These are phyloP conservation scores for Penicillium digitatum DNA, from an alignment of 2,329 filamentous ascomycete species.

Conservation along the genomic window DNA sequence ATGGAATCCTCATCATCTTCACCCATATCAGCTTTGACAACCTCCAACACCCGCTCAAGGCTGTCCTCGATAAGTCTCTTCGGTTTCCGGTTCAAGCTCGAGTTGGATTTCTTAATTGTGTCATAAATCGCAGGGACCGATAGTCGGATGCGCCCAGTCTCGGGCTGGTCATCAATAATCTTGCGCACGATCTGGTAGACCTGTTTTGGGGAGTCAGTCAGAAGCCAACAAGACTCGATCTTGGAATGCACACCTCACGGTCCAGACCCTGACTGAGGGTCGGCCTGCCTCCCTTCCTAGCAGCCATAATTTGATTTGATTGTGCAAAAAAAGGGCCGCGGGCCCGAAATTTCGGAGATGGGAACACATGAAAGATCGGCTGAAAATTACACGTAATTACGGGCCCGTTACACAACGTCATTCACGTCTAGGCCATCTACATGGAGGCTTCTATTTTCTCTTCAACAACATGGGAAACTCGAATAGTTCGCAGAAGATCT, in stretches of 20 bases:
- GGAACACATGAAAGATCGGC: constrained; percentile 14
- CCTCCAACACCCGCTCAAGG: constrained; percentile 74
- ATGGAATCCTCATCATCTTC: constrained; percentile 52
- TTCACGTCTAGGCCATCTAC: constrained; percentile 1
- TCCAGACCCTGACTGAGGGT: constrained; percentile 58
- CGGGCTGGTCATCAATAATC: constrained; percentile 63
- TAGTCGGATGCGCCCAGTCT: constrained; percentile 49
- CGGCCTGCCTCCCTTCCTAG: constrained; percentile 41
- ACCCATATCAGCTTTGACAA: constrained; percentile 63
- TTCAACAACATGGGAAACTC: constrained; percentile 59
- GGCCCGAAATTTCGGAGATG: constrained; percentile 7
- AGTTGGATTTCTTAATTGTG: constrained; percentile 79
- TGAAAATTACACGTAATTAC: constrained; percentile 21
- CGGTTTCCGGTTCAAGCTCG: constrained; percentile 74
- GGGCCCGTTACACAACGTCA: constrained; percentile 18
- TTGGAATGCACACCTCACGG: constrained; percentile 51
- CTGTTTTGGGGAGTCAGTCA: constrained; percentile 30
- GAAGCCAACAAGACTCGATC: constrained; percentile 9
- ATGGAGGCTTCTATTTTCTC: neutral
- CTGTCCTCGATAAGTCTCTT: constrained; percentile 79
- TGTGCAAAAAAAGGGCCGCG: constrained; percentile 18
- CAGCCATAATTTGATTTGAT: constrained; percentile 33
- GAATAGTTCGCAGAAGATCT: constrained; percentile 61
- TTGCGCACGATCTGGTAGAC: constrained; percentile 77
- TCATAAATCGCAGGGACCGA: constrained; percentile 67